Evolutionary conservation across 2,329 filamentous ascomycete species (phyloP).

Genomic region (Phialocephala sp.): DNA sequence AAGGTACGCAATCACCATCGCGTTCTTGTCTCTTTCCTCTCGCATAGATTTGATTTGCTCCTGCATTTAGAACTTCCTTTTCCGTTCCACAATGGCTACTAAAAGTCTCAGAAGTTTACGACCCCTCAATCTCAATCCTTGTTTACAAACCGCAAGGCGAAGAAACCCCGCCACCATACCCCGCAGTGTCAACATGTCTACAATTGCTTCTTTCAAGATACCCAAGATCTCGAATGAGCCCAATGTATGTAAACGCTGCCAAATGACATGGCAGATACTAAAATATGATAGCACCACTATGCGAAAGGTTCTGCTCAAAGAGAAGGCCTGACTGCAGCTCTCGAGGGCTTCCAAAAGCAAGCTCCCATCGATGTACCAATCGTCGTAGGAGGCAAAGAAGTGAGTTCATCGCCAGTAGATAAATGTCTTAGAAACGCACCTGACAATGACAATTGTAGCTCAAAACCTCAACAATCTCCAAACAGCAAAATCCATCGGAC

Average conservation of each 20-base stretch:
- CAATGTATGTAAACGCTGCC: slow-evolving; percentile 70
- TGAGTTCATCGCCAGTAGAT: slow-evolving; percentile 46
- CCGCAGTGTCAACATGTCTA: slow-evolving; percentile 39
- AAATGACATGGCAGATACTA: slow-evolving; percentile 22
- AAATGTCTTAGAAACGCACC: not conserved
- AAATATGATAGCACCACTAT: slow-evolving; percentile 76
- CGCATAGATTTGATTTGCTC: not conserved
- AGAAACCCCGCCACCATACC: slow-evolving; percentile 31
- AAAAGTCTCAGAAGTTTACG: slow-evolving; percentile 36
- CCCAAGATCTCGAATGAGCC: slow-evolving; percentile 90
- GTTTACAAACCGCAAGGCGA: slow-evolving; percentile 29
- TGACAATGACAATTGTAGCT: slow-evolving; percentile 52
- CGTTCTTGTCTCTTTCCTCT: slow-evolving; percentile 7
- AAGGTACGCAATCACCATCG: slow-evolving; percentile 8
- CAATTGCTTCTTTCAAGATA: slow-evolving; percentile 81
- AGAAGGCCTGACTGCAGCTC: slow-evolving; percentile 73
- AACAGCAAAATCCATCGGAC: slow-evolving; percentile 82
- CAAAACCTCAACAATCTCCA: slow-evolving; percentile 67
- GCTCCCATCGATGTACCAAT: slow-evolving; percentile 80
- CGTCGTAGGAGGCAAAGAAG: slow-evolving; percentile 82
- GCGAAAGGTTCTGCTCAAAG: slow-evolving; percentile 81
- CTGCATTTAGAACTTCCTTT: slow-evolving; percentile 6
- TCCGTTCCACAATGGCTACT: slow-evolving; percentile 30
- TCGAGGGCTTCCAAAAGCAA: slow-evolving; percentile 71
- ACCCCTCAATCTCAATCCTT: slow-evolving; percentile 32